Evolutionary conservation across 371 early-diverging fungal genomes (phyloP), one percentile per base, ranked within the genome.

Genomic region (Mortierella sp.): DNA sequence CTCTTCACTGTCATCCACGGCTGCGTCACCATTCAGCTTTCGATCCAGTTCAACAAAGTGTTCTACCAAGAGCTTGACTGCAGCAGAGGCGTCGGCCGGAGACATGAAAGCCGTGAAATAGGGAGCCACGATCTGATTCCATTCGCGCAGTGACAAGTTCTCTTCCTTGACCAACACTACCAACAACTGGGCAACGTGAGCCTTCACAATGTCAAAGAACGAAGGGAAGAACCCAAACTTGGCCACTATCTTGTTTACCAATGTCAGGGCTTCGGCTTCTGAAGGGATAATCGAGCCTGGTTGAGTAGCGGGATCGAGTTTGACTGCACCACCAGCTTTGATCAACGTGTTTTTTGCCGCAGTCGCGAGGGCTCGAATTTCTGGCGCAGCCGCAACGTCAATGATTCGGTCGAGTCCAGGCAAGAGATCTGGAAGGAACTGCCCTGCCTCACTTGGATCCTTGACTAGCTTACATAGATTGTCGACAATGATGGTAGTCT

Each of bases 401-500:
- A 90, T 87, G 60, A 92, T 88, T 60, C 88, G 84, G 61, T 92
- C 90, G 43, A 94, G 81, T 62, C 91, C 92, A 29, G 95, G 95
- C 67, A 94, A 81, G 56, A 94, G 84, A 56, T 89, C 81, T 30
- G 93, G 93, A 74, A 94, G 75, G 87, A 94, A 94, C 67, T 90
- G 94, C 55, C 89, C 91, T 62, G 93, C 94, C 16, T 92, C 91
- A 52, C 84, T 85, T 15, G 95, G 94, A 75, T 92, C 88, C 74
- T 89, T 84, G 74, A 93, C 94, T 43, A 94, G 86, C 84, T 92
- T 93, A 75, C 88, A 93, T 85, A 94, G 86, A 80, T 94, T 94
- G 82, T 92, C 92, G 60, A 94, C 91, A 74, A 94, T 93, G 76
- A 93, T 88, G 64, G 91, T 90, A 55, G 92, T 84, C 83, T 92